phyloP scores from a whole-genome alignment of 345 rosid species.

The Brassica napus region DNA sequence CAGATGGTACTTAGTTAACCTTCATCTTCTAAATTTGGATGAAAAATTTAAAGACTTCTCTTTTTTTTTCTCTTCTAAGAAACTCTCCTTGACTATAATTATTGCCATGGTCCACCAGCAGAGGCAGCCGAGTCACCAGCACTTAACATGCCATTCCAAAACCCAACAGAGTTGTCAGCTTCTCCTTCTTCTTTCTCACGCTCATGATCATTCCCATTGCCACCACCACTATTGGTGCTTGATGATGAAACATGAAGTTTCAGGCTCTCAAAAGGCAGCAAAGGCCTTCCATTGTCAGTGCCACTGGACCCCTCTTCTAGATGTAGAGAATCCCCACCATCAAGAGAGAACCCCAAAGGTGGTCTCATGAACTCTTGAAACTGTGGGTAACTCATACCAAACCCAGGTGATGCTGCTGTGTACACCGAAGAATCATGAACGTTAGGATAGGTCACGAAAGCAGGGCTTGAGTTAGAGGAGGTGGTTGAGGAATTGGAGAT shows the following conservation, averaged over 20 bases:
- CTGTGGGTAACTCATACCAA: slow-evolving; percentile 37
- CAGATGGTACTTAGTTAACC: slow-evolving; percentile 10
- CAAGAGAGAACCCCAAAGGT: slow-evolving; percentile 36
- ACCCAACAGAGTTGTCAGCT: slow-evolving; percentile 35
- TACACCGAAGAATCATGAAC: slow-evolving; percentile 25
- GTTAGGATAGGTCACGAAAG: slow-evolving; percentile 31
- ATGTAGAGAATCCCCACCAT: slow-evolving; percentile 31
- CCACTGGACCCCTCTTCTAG: slow-evolving; percentile 30
- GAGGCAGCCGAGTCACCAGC: slow-evolving; percentile 30
- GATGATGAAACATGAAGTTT: slow-evolving; percentile 38
- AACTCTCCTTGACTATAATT: not conserved
- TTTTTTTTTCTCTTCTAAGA: not conserved
- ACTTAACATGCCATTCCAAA: slow-evolving; percentile 40
- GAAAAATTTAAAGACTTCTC: slow-evolving; percentile 2
- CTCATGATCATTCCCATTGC: slow-evolving; percentile 1
- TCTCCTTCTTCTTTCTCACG: slow-evolving; percentile 30
- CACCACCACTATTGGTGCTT: slow-evolving; percentile 33
- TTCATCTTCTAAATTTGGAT: slow-evolving; percentile 30
- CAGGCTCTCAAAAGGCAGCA: slow-evolving; percentile 38
- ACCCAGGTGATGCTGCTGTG: slow-evolving; percentile 32
- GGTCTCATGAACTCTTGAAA: slow-evolving; percentile 45
- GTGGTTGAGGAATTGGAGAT: slow-evolving; percentile 37
- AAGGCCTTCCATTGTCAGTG: slow-evolving; percentile 31
- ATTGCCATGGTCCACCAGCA: slow-evolving; percentile 38
- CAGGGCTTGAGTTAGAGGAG: slow-evolving; percentile 15